Base-by-base conservation (phyloP, 768 basidiomycete species). In the Phaeotremella skinneri region DNA sequence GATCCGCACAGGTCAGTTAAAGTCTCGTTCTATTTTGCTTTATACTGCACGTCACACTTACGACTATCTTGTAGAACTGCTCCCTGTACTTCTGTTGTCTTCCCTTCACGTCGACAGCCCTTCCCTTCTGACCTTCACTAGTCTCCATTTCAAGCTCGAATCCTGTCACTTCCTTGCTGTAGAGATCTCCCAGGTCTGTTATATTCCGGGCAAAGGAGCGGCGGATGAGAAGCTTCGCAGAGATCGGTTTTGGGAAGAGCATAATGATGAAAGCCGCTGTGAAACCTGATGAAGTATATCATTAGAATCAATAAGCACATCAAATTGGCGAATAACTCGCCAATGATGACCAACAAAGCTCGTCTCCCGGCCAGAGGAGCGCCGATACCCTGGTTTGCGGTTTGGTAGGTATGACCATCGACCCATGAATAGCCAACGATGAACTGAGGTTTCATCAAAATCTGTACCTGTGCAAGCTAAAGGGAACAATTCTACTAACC, bases 341-440 rank as follows among this genome's bases (percentile, higher is more conserved):
- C 83, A 16, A 83, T 81, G 41, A 82, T 70, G 37, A 84, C 83
- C 1, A 83, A 74, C 0, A 82, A 72, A 58, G 80, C 83, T 45
- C 84, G 76, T 59, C 76, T 76, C 81, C 85, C 85, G 0, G 83
- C 82, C 31, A 85, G 73, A 1, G 69, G 67, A 74, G 82, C 83
- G 1, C 85, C 85, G 4, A 81, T 75, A 2, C 85, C 85, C 1
- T 81, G 79, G 54, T 81, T 81, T 16, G 78, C 80, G 23, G 81
- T 70, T 26, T 81, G 73, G 1, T 69, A 64, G 2, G 82, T 62
- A 64, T 85, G 81, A 2, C 79, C 80, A 59, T 85, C 84, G 39
- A 85, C 78, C 83, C 83, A 85, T 0, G 81, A 81, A 66, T 85
- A 85, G 0, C 84, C 84, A 1, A 83, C 72, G 16, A 83, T 76